Evolutionary conservation across 176 grass and related monocot genomes (phyloP), one percentile per base, ranked within the genome.

Genomic region (Oryza meyeriana): DNA sequence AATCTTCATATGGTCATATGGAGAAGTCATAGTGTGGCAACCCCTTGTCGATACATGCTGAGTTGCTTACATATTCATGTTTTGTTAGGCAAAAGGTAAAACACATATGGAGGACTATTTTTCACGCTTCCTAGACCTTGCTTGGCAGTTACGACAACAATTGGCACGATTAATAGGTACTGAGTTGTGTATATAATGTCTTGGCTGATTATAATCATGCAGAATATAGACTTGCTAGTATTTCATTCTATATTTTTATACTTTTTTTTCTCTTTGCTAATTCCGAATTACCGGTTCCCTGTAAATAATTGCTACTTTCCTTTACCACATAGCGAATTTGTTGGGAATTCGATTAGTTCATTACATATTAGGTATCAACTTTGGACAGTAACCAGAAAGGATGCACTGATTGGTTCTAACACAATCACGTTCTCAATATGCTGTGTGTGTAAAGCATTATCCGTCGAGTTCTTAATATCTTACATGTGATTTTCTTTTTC

Each of bases 91-190:
- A 9, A 36, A 48, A 61, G 80, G 66, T 81, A 77, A 34, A 71
- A 74, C 44, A 81, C 40, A 76, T 41, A 94, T 97, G 91, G 92
- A 92, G 72, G 87, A 97, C 41, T 97, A 79, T 83, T 85, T 87
- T 79, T 39, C 30, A 48, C 69, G 24, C 76, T 38, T 94, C 57
- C 64, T 92, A 69, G 84, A 85, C 79, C 47, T 94, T 88, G 72
- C 89, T 74, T 94, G 89, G 79, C 81, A 85, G 82, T 48, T 97
- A 66, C 68, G 88, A 63, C 77, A 85, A 35, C 86, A 59, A 77
- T 78, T 97, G 70, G 63, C 89, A 69, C 83, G 78, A 67, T 79
- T 97, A 20, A 58, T 97, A 84, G 92, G 94, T 97, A 90, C 79
- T 24, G 50, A 80, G 71, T 66, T 73, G 25, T 57, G 18, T 44